These are phyloP conservation scores for Crithidia expoeki DNA, from an alignment of 208 protist species.

Conservation along the genomic window DNA sequence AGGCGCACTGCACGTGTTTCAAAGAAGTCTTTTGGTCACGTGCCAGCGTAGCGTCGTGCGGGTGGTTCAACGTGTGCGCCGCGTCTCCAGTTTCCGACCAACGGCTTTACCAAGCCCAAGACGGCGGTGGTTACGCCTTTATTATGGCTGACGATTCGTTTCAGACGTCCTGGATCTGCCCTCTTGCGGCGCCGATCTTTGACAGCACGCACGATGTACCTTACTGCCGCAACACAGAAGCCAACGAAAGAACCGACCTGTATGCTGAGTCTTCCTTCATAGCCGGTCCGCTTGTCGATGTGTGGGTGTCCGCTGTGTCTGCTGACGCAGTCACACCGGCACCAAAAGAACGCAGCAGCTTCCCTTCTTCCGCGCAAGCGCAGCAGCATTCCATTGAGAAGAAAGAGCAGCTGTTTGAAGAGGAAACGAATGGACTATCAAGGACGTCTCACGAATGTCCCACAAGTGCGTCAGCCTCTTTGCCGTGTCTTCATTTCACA, in stretches of 20 bases:
- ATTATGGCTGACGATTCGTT: slow-evolving; percentile 16
- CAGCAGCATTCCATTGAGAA: no score
- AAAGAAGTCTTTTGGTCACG: background rate
- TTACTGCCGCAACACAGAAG: background rate
- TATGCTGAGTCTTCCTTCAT: background rate
- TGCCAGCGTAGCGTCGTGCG: slow-evolving; percentile 14
- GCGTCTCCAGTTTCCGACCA: background rate
- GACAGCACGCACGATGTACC: background rate
- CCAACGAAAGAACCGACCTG: no score
- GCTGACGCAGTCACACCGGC: background rate
- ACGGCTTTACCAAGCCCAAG: background rate
- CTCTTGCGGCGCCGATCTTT: slow-evolving; percentile 10
- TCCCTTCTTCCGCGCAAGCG: no score
- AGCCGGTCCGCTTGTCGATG: slow-evolving; percentile 18
- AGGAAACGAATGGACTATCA: no score
- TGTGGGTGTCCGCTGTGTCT: slow-evolving; percentile 25
- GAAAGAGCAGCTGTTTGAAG: background rate
- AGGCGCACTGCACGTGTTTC: no score
- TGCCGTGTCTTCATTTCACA: slow-evolving; percentile 16
- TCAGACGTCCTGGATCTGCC: slow-evolving; percentile 25
- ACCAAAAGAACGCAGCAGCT: no score
- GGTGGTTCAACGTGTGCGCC: background rate
- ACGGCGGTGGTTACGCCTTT: slow-evolving; percentile 11
- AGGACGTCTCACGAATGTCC: no score
- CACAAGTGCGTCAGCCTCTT: no score